Evolutionary conservation across 257 asterid genomes (phyloP), one percentile per base, ranked within the genome.

Genomic region (Jaltomata sinuosa): DNA sequence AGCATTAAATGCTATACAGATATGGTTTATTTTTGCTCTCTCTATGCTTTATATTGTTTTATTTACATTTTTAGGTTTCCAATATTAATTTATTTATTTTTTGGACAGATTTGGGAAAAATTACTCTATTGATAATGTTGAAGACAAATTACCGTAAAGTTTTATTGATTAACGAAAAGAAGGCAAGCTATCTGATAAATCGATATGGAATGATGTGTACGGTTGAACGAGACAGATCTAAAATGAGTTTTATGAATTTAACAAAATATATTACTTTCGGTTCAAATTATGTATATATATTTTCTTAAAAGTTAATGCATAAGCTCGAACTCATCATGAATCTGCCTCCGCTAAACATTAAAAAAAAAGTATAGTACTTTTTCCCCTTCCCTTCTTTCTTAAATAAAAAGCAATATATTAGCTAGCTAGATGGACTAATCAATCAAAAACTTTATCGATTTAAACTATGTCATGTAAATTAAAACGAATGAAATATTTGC

Each of bases 1-100:
- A 31, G 74, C 90, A 89, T 85, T 90, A 64, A 90, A 87, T 89
- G 93, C 84, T 77, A 15, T 47, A 67, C 77, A 50, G 81, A 76
- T 76, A 76, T 76, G 61, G 42, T 47, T 42, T 32, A 38, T 38
- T 67, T 76, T 76, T 76, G 61, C 42, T 8, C 42, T 76, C 81
- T 45, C 38, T 74, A 15, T 45, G 59, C 81, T 25, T 45, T 15
- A 47, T 42, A 79, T 83, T 32, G 80, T 62, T 80, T 57, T 67
- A 34, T 67, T 67, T 45, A 53, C 42, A 53, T 38, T 68, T 83
- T 79, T 77, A 38, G 84, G 18, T 61, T 54, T 83, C 40, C 85
- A 29, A 64, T 64, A 29, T 47, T 47, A 8, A 31, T 49, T 29
- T 50, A n/a, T n/a, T n/a, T n/a, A n/a, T 77, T 78, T 25, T 38